Conservation (phyloP, 2,329 filamentous ascomycete species). For the Elsinoe batatas region DNA sequence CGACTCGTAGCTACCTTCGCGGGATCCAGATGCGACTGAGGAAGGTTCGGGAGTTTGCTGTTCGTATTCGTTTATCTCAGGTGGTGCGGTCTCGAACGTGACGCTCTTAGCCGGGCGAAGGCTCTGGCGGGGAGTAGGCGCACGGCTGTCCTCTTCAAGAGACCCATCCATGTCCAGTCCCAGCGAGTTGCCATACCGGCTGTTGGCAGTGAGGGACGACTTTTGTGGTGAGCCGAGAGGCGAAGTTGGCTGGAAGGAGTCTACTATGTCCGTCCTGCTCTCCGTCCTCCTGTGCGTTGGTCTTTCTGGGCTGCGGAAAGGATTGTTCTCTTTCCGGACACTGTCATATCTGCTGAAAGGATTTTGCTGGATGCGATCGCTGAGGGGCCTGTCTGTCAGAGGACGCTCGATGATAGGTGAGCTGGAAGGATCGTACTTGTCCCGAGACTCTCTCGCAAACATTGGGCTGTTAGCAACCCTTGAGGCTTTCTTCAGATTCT, state of each 20-base stretch:
- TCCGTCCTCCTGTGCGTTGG: slow-evolving; percentile 37
- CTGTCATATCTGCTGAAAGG: slow-evolving; percentile 52
- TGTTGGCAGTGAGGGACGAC: slow-evolving; percentile 66
- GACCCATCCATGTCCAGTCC: slow-evolving; percentile 59
- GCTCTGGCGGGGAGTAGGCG: slow-evolving; percentile 55
- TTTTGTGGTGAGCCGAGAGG: slow-evolving; percentile 73
- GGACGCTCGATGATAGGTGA: slow-evolving; percentile 73
- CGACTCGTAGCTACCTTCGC: slow-evolving; percentile 87
- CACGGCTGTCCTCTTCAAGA: slow-evolving; percentile 44
- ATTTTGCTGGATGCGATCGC: slow-evolving; percentile 57
- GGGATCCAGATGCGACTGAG: slow-evolving; percentile 77
- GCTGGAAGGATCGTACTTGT: slow-evolving; percentile 79
- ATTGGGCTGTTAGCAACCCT: slow-evolving; percentile 98
- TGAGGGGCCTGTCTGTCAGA: slow-evolving; percentile 53
- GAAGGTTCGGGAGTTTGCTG: slow-evolving; percentile 96
- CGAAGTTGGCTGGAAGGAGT: slow-evolving; percentile 36
- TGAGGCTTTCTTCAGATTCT: slow-evolving; percentile 87
- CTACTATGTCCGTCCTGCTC: slow-evolving; percentile 39
- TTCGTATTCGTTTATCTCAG: slow-evolving; percentile 94
- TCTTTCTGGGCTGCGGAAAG: slow-evolving; percentile 20
- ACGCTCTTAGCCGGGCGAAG: slow-evolving; percentile 92
- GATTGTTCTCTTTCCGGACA: slow-evolving; percentile 30
- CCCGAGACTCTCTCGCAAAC: slow-evolving; percentile 82
- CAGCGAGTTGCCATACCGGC: slow-evolving; percentile 49
- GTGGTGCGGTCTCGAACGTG: slow-evolving; percentile 88